A percentile compares a stretch with the other conserved stretches of the same genome.
Conservation (phyloP, 108 stramenopile species). For the Pseudonitzschia multiseries region DNA sequence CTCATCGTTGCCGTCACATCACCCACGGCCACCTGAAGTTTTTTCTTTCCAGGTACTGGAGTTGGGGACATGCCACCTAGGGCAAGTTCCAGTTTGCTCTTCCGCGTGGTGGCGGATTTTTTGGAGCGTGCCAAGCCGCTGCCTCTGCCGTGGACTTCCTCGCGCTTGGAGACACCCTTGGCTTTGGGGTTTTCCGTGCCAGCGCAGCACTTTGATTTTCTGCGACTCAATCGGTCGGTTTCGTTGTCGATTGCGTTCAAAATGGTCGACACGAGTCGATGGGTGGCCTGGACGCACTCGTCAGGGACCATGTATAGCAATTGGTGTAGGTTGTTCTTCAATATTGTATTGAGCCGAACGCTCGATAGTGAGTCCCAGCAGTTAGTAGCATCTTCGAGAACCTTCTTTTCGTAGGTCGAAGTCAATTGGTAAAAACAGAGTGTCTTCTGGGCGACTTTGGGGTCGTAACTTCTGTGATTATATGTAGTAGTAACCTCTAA, state of each 20-base stretch:
- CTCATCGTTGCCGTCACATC: not conserved
- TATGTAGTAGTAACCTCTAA: not conserved
- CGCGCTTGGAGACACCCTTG: not conserved
- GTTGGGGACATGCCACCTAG: not conserved
- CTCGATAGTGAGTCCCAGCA: not conserved
- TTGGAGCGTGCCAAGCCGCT: not conserved
- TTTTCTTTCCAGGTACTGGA: not conserved
- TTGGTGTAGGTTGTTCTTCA: not conserved
- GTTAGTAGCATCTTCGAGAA: not conserved
- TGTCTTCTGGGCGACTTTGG: not conserved
- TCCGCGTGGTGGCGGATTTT: not conserved
- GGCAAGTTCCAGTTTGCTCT: not conserved
- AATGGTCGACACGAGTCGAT: not conserved
- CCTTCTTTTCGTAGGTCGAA: not conserved
- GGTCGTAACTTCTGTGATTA: not conserved
- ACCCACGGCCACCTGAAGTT: not conserved
- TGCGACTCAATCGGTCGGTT: not conserved
- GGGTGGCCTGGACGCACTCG: not conserved
- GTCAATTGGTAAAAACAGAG: constrained; percentile 1
- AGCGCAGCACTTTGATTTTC: not conserved
- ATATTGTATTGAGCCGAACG: constrained; percentile 7
- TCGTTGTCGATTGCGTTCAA: not conserved
- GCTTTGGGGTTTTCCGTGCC: not conserved
- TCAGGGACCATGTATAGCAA: not conserved
- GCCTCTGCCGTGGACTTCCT: not conserved